phyloP scores from a whole-genome alignment of 495 filamentous ascomycete species.

The Glutinoglossum americanum region DNA sequence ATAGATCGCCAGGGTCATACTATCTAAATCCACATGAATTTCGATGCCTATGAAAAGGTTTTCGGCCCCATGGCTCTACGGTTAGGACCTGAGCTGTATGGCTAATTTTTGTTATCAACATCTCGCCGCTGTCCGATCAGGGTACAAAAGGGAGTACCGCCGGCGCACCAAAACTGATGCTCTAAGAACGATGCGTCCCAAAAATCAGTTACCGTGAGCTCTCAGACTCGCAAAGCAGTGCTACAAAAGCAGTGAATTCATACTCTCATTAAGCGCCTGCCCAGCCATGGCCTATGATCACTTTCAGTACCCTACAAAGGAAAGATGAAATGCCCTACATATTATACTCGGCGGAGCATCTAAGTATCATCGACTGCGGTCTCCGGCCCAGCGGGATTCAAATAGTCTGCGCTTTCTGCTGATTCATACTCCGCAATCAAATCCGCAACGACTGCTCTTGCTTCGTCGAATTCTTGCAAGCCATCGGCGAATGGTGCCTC shows the following conservation, averaged over 20 bases:
- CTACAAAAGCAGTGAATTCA: background rate
- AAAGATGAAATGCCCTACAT: background rate
- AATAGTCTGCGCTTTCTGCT: constrained; percentile 71
- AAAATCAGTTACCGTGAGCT: no score
- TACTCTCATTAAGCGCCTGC: background rate
- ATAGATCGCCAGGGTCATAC: no score
- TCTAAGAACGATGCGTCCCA: no score
- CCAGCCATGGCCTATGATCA: background rate
- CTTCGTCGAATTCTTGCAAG: constrained; percentile 88
- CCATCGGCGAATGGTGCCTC: constrained; percentile 79
- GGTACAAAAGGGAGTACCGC: no score
- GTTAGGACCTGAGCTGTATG: no score
- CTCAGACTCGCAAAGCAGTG: no score
- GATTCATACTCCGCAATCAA: constrained; percentile 88
- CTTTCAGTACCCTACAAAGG: background rate
- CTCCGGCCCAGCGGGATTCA: constrained; percentile 36
- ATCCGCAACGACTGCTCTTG: constrained; percentile 68
- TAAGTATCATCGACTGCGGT: background rate
- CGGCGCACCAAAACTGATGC: no score
- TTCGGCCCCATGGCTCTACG: no score
- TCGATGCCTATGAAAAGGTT: no score
- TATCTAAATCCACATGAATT: no score
- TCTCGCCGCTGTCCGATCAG: no score
- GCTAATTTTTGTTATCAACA: no score
- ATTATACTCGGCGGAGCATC: background rate